Conservation (phyloP, 2,329 filamentous ascomycete genomes). For the Fusarium odoratissimum region DNA sequence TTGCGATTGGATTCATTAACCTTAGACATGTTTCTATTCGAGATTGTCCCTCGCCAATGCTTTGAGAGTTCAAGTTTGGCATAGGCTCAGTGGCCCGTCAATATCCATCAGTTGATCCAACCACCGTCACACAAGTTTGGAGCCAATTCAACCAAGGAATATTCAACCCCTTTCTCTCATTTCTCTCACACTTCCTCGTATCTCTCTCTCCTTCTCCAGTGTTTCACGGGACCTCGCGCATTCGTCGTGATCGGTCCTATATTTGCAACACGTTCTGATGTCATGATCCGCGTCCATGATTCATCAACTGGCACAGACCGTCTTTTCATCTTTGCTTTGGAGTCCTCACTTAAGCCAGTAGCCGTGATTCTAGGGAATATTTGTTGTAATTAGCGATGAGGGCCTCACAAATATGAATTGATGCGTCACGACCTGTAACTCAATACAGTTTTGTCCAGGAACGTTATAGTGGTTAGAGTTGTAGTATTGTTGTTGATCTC, state of each 20-base stretch:
- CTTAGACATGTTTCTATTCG: not conserved
- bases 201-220: not conserved
- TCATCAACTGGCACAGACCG: slow-evolving; percentile 20
- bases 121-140: not conserved
- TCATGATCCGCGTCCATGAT: slow-evolving; percentile 33
- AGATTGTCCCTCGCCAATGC: not conserved
- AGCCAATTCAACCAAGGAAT: not conserved
- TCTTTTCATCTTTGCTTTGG: slow-evolving; percentile 20
- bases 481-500: not conserved
- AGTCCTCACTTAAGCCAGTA: not conserved
- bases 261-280: slow-evolving; percentile 11
- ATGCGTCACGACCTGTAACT: not conserved
- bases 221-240: slow-evolving; percentile 21
- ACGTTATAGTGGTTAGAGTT: not conserved
- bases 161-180: not conserved
- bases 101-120: not conserved
- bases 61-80: not conserved
- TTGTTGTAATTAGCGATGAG: not conserved
- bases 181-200: too few relatives aligned
- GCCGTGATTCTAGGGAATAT: too few relatives aligned
- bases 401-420: not conserved
- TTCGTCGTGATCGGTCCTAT: not conserved
- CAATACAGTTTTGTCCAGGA: not conserved
- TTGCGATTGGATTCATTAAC: not conserved
- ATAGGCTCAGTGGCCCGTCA: not conserved